Base-by-base conservation (phyloP, 2,329 filamentous ascomycete genomes). In the Trichoderma guizhouense region DNA sequence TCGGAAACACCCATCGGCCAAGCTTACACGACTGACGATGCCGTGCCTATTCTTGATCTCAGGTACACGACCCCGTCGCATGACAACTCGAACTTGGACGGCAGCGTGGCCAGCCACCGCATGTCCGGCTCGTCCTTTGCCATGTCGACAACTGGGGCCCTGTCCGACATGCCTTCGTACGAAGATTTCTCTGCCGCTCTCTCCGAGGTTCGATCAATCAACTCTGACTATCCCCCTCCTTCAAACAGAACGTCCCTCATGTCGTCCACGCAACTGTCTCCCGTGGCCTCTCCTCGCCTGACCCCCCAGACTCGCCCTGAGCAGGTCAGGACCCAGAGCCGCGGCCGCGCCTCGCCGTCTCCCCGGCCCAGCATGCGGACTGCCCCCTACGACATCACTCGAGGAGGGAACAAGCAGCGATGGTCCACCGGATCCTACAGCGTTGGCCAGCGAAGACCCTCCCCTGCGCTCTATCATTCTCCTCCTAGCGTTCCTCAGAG, bases 111-210 rank as follows among this genome's bases (percentile, higher is more conserved):
- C 74, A 84, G 86, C 61, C 86, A 91, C 72, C 87, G 90, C 73
- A 87, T 92, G 84, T 93, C 91, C 24, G 91, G 91, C 62, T 93
- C 91, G 3, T 93, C 91, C 1, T 92, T 92, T 77, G 92, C 91
- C 51, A 87, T 93, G 82, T 93, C 91, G 18, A 92, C 88, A 1
- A 87, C 87, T 55, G 87, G 90, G 26, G 86, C 85, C 26, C 83
- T 92, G 55, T 91, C 90, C 6, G 91, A 93, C 76, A 88, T 92
- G 79, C 86, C 90, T 64, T 89, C 90, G 5, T 93, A 91, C 78
- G 91, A 94, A 71, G 91, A 94, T 74, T 89, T 92, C 77, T 90
- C 91, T 18, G 84, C 90, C 28, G 85, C 88, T 26, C 80, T 91
- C 71, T 91, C 91, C 8, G 91, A 93, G 74, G 89, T 89, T 47